Conservation (phyloP, 805 yeast species). For the Candida odintsovae region DNA sequence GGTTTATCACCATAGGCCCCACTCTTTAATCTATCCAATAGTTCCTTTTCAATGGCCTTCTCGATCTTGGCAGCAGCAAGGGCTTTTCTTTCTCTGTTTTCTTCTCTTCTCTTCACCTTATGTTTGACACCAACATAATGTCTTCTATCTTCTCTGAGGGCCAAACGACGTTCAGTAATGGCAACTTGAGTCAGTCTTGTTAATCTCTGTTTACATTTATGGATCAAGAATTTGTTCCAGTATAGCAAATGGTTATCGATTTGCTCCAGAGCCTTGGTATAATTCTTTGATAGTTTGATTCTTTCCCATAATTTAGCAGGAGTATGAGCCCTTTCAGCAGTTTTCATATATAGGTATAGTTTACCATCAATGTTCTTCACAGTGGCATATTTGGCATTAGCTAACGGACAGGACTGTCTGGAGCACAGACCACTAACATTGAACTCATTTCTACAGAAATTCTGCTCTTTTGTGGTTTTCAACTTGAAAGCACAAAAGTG, state of each 20-base stretch:
- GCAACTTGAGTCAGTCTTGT: constrained; percentile 94
- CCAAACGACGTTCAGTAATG: constrained; percentile 89
- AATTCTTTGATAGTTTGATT: constrained; percentile 83
- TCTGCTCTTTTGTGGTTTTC: constrained; percentile 82
- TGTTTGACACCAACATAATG: constrained; percentile 89
- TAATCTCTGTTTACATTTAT: constrained; percentile 93
- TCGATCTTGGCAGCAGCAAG: constrained; percentile 95
- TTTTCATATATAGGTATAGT: constrained; percentile 86
- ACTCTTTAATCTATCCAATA: constrained; percentile 88
- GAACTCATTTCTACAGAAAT: constrained; percentile 92
- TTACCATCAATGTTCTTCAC: constrained; percentile 76
- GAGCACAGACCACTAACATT: constrained; percentile 93
- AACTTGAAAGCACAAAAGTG: constrained; percentile 94
- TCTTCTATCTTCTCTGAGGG: constrained; percentile 86
- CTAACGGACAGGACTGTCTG: constrained; percentile 93
- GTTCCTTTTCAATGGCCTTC: constrained; percentile 92
- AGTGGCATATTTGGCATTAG: constrained; percentile 88
- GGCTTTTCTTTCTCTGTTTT: constrained; percentile 93
- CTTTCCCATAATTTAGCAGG: constrained; percentile 96
- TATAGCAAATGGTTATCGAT: constrained; percentile 81
- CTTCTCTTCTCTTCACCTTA: constrained; percentile 92
- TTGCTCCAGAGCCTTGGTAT: constrained; percentile 80
- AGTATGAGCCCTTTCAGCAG: constrained; percentile 95
- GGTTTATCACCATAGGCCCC: constrained; percentile 99
- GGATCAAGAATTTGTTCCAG: constrained; percentile 89